A percentile compares a stretch with the other conserved stretches of the same genome.
Evolutionary conservation across 495 filamentous ascomycete species (phyloP).

Genomic region (Penicillium cinerascens): DNA sequence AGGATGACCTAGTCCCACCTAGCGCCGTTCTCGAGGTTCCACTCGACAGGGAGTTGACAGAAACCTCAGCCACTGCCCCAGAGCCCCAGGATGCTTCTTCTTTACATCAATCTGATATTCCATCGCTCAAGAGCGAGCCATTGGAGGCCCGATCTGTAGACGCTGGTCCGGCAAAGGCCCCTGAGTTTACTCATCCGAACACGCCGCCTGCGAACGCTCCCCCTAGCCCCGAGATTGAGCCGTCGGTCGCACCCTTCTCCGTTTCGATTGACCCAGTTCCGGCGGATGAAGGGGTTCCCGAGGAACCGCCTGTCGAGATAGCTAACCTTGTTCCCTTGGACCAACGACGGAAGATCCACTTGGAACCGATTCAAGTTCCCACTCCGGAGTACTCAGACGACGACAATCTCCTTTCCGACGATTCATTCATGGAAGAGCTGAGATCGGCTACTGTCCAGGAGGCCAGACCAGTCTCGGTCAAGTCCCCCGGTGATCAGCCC

Average conservation of each 20-base stretch:
- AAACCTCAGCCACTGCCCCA: conserved; percentile 20
- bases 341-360: conserved; percentile 45
- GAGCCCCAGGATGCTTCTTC: conserved; percentile 25
- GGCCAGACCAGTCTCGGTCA: conserved; percentile 78
- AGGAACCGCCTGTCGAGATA: conserved; percentile 18
- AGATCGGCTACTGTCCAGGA: conserved; percentile 78
- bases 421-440: conserved; percentile 86
- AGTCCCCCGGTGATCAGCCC: conserved; percentile 58
- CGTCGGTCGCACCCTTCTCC: conserved; percentile 15
- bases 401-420: conserved; percentile 69
- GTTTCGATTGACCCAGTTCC: conserved; percentile 15
- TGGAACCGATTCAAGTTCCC: conserved; percentile 56
- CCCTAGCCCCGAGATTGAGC: conserved; percentile 15
- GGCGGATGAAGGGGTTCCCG: conserved; percentile 17
- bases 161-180: conserved; percentile 6
- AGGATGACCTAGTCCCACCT: conserved; percentile 33
- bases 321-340: conserved; percentile 23
- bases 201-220: conserved; percentile 20
- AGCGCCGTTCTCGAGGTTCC: conserved; percentile 33
- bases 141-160: conserved; percentile 10
- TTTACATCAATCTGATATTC: conserved; percentile 19
- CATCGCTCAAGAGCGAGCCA: conserved; percentile 15
- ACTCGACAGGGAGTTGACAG: conserved; percentile 28
- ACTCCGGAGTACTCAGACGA: conserved; percentile 58
- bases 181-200: conserved; percentile 18